Percentiles rank a stretch among this genome's conserved stretches.
phyloP scores from a whole-genome alignment of 495 filamentous ascomycete species.

The Podospora pseudocomata region DNA sequence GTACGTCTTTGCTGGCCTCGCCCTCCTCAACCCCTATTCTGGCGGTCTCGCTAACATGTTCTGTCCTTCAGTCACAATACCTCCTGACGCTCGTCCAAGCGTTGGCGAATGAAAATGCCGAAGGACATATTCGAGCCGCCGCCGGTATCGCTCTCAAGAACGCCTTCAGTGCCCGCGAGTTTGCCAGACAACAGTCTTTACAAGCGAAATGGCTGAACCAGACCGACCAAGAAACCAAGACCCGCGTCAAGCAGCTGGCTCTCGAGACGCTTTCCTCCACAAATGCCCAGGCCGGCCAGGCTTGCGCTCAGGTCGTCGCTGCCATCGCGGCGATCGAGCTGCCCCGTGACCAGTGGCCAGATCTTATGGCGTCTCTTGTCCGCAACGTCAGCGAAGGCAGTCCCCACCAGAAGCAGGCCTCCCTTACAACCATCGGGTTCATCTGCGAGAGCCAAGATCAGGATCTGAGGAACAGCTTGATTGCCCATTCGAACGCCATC shows the following conservation, averaged over 20 bases:
- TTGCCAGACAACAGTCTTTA: constrained; percentile 75
- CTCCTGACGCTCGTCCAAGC: constrained; percentile 85
- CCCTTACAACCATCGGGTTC: constrained; percentile 89
- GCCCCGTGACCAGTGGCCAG: constrained; percentile 90
- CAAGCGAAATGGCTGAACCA: constrained; percentile 87
- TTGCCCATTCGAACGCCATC: constrained; percentile 91
- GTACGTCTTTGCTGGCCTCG: constrained; percentile 52
- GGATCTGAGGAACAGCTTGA: constrained; percentile 77
- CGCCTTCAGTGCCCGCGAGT: constrained; percentile 89
- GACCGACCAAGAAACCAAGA: constrained; percentile 73
- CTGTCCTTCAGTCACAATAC: constrained; percentile 68
- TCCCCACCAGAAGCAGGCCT: constrained; percentile 87
- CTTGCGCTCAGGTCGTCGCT: constrained; percentile 84
- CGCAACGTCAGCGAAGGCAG: constrained; percentile 84
- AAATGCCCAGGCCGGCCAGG: constrained; percentile 76
- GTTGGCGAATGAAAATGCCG: constrained; percentile 83
- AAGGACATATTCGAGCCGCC: constrained; percentile 79
- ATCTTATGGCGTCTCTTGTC: constrained; percentile 83
- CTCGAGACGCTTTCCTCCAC: constrained; percentile 75
- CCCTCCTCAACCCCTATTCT: background rate
- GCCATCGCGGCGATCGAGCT: constrained; percentile 93
- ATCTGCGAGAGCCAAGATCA: constrained; percentile 93
- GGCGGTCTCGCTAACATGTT: constrained; percentile 8
- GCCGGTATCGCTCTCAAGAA: constrained; percentile 97
- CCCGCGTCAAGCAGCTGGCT: constrained; percentile 79